Conservation (phyloP, 805 yeast genomes). For the Clavispora phyllophila region DNA sequence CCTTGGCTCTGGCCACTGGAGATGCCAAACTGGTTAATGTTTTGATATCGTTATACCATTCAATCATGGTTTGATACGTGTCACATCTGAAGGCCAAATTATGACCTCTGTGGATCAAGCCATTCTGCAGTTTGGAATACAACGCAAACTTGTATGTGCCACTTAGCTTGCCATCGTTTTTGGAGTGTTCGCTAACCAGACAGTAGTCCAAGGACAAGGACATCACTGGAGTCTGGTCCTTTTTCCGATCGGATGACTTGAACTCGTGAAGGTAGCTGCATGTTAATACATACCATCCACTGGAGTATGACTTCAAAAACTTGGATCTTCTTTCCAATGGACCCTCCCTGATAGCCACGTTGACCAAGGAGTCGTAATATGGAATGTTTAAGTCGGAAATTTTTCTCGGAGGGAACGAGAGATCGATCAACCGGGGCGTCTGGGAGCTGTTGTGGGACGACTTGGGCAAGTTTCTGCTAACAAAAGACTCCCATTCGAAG, state of each 20-base stretch:
- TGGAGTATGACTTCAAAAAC: conserved; percentile 83
- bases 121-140: conserved; percentile 64
- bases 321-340: conserved; percentile 85
- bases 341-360: conserved; percentile 65
- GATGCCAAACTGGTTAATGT: conserved; percentile 57
- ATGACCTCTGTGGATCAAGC: conserved; percentile 74
- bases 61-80: conserved; percentile 69
- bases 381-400: conserved; percentile 55
- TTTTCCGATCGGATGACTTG: conserved; percentile 74
- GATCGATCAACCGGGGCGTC: conserved; percentile 34
- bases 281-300: conserved; percentile 88
- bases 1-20: conserved; percentile 54
- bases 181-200: conserved; percentile 76
- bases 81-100: conserved; percentile 96
- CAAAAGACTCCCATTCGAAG: conserved; percentile 85
- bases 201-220: conserved; percentile 77
- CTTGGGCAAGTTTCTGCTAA: conserved; percentile 54
- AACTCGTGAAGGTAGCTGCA: conserved; percentile 88
- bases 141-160: conserved; percentile 74
- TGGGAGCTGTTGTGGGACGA: conserved; percentile 23
- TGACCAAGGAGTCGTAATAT: conserved; percentile 63
- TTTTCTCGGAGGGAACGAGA: conserved; percentile 33
- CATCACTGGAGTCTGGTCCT: conserved; percentile 78
- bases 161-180: conserved; percentile 54
- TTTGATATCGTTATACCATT: conserved; percentile 80